Evolutionary conservation across 2,329 filamentous ascomycete genomes (phyloP).

Genomic region (Fusarium oxysporum): DNA sequence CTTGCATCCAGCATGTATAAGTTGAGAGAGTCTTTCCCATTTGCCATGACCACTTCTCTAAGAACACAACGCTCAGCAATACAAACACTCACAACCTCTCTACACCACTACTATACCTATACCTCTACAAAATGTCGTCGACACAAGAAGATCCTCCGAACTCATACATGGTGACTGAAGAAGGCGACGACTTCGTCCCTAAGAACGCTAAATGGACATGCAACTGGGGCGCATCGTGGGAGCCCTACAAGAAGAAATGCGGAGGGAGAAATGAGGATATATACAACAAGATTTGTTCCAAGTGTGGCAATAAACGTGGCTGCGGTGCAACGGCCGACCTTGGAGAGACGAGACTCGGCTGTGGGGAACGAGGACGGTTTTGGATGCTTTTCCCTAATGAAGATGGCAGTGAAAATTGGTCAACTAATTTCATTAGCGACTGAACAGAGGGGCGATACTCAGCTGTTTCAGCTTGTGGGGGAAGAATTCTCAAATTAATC

Average conservation of each 20-base stretch:
- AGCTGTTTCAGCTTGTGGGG: neutral
- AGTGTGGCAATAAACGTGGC: neutral
- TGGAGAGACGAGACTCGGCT: accelerated
- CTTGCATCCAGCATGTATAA: neutral
- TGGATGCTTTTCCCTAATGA: neutral
- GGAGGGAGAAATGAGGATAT: neutral
- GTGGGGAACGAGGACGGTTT: neutral
- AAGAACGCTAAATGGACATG: neutral
- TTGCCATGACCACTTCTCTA: too few relatives aligned
- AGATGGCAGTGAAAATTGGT: neutral
- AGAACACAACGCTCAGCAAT: accelerated
- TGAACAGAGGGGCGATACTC: neutral
- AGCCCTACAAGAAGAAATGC: neutral
- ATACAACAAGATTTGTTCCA: neutral
- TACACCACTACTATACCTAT: neutral
- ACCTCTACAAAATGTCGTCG: neutral
- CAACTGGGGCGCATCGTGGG: accelerated
- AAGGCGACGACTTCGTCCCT: neutral
- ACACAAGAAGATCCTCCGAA: neutral
- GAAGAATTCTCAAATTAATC: neutral
- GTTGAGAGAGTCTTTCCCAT: neutral
- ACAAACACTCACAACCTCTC: neutral
- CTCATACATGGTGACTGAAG: neutral
- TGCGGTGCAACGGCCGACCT: accelerated
- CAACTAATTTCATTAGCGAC: neutral